phyloP scores from a whole-genome alignment of 2,329 filamentous ascomycete species.

The Fusarium goolgardi region DNA sequence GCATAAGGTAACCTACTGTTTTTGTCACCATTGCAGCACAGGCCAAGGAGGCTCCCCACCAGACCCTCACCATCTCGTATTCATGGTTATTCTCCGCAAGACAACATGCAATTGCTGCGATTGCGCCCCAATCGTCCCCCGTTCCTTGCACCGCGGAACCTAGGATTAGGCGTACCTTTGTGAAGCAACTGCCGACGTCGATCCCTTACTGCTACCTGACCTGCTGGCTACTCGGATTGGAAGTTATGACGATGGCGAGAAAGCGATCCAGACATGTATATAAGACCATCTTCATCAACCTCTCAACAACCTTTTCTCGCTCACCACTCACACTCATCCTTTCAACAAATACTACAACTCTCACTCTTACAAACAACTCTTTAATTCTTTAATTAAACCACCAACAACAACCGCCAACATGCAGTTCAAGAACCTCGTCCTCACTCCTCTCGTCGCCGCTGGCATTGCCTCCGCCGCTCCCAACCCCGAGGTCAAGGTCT shows the following conservation, averaged over 20 bases:
- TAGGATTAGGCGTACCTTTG: neutral
- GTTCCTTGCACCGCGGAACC: neutral
- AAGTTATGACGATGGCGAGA: conserved; percentile 13
- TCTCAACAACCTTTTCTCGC: neutral
- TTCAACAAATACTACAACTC: neutral
- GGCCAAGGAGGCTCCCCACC: neutral
- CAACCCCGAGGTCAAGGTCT: conserved; percentile 45
- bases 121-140: neutral
- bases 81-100: neutral
- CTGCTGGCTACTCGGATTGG: no score
- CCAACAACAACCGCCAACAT: conserved; percentile 37
- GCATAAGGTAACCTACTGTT: no score
- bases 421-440: conserved; percentile 47
- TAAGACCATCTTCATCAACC: conserved; percentile 16
- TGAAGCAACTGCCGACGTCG: conserved; percentile 3
- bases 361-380: neutral
- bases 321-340: conserved; percentile 18
- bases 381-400: neutral
- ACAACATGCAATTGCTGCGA: neutral
- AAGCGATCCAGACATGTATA: conserved; percentile 21
- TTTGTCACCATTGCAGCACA: neutral
- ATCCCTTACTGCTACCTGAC: neutral
- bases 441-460: conserved; percentile 44
- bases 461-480: conserved; percentile 48
- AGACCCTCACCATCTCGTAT: conserved; percentile 1